phyloP scores from a whole-genome alignment of 2,329 filamentous ascomycete species.

The Ciborinia camelliae region DNA sequence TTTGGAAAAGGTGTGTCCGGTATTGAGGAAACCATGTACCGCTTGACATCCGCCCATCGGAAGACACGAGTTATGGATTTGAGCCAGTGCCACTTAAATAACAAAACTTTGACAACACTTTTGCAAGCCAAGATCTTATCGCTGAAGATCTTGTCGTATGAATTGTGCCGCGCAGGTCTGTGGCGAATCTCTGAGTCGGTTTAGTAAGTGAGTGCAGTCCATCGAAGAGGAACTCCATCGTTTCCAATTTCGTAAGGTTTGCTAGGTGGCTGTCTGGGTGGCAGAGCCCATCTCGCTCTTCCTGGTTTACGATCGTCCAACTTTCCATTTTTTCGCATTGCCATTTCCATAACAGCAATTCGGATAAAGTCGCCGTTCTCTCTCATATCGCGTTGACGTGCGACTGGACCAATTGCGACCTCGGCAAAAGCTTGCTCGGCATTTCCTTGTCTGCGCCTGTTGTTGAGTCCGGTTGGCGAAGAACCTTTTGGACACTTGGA shows the following conservation, averaged over 20 bases:
- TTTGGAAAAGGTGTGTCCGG: conserved; percentile 2
- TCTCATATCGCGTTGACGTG: conserved; percentile 62
- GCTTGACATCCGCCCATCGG: conserved; percentile 4
- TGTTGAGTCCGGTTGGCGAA: conserved; percentile 40
- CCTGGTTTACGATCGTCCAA: conserved; percentile 64
- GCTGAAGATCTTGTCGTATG: not conserved
- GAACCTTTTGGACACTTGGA: conserved; percentile 37
- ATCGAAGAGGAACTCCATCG: conserved; percentile 58
- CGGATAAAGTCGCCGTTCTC: conserved; percentile 70
- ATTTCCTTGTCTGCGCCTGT: conserved; percentile 31
- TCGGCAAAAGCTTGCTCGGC: conserved; percentile 37
- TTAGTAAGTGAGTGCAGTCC: conserved; percentile 44
- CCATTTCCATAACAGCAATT: conserved; percentile 69
- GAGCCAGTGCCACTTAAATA: not conserved
- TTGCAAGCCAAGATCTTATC: not conserved
- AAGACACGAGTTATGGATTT: not conserved
- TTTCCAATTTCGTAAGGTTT: conserved; percentile 55
- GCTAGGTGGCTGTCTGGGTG: conserved; percentile 54
- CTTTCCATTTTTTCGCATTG: conserved; percentile 65
- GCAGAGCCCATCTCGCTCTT: conserved; percentile 64
- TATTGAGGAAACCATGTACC: conserved; percentile 5
- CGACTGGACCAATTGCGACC: conserved; percentile 43
- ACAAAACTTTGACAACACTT: not conserved
- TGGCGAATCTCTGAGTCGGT: not conserved
- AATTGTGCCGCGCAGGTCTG: not conserved